Evolutionary conservation across 371 early-diverging fungal genomes (phyloP).

Genomic region (Mucor sp.): DNA sequence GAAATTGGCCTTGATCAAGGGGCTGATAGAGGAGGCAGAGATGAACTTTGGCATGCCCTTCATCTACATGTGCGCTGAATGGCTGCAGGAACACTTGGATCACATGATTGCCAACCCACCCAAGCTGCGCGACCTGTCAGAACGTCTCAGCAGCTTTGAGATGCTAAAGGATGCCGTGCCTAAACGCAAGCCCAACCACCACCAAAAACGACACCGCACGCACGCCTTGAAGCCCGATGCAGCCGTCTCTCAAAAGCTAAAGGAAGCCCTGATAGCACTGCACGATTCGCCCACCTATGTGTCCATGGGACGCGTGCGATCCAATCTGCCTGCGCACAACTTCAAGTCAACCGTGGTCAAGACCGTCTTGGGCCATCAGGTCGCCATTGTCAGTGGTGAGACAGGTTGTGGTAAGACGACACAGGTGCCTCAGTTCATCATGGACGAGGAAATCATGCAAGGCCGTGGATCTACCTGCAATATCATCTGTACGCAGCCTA

Average conservation of each 20-base stretch:
- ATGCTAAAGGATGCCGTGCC: background rate
- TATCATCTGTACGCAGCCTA: slow-evolving; percentile 93
- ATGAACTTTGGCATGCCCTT: slow-evolving; percentile 67
- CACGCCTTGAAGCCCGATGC: slow-evolving; percentile 5
- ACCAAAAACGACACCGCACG: slow-evolving; percentile 1
- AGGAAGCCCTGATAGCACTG: slow-evolving; percentile 27
- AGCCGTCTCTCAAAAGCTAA: slow-evolving; percentile 21
- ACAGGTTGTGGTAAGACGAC: slow-evolving; percentile 88
- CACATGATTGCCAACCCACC: slow-evolving; percentile 64
- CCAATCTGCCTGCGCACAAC: slow-evolving; percentile 67
- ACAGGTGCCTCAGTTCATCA: slow-evolving; percentile 91
- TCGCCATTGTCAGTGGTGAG: slow-evolving; percentile 71
- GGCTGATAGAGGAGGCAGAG: slow-evolving; percentile 57
- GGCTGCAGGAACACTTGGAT: slow-evolving; percentile 67
- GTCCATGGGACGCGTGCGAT: slow-evolving; percentile 50
- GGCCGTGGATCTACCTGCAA: slow-evolving; percentile 54
- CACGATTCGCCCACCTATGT: slow-evolving; percentile 48
- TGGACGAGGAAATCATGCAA: slow-evolving; percentile 70
- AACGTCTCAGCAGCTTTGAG: slow-evolving; percentile 34
- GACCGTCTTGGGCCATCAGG: slow-evolving; percentile 54
- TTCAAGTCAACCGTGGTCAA: slow-evolving; percentile 60
- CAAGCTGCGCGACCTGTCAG: slow-evolving; percentile 55
- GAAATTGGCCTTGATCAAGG: slow-evolving; percentile 64
- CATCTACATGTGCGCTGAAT: slow-evolving; percentile 67
- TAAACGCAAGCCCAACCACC: background rate